Conservation (phyloP, 768 basidiomycete genomes). For the Amanita rubescens region DNA sequence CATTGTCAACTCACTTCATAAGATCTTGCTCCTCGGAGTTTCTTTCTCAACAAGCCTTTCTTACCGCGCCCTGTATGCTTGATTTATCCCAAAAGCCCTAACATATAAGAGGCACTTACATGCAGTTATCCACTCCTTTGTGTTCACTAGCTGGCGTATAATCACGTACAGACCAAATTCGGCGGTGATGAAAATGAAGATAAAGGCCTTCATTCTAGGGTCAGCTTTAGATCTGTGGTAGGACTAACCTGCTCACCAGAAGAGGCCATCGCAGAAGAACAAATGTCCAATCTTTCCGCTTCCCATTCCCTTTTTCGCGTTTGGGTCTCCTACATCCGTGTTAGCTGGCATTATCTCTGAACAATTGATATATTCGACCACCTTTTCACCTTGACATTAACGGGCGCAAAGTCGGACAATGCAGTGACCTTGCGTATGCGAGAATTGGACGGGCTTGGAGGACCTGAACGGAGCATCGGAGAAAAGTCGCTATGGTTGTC, state of each 20-base stretch:
- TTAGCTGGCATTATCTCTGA: conserved; percentile 2
- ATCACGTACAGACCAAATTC: conserved; percentile 86
- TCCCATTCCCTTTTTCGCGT: conserved; percentile 44
- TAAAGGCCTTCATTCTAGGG: conserved; percentile 48
- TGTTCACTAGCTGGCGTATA: conserved; percentile 88
- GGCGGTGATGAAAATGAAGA: conserved; percentile 73
- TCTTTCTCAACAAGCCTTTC: conserved; percentile 70
- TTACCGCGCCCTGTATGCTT: conserved; percentile 65
- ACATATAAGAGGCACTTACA: conserved; percentile 43
- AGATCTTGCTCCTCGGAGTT: conserved; percentile 62
- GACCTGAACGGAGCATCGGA: conserved; percentile 33
- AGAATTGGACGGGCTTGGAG: conserved; percentile 23
- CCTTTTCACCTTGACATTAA: conserved; percentile 79
- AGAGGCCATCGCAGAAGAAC: conserved; percentile 83
- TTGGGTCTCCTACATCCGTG: conserved; percentile 24
- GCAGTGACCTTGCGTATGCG: conserved; percentile 79
- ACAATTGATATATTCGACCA: conserved; percentile 18
- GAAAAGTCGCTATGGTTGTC: conserved; percentile 27
- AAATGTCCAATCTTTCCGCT: conserved; percentile 65
- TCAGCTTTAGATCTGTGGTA: neutral
- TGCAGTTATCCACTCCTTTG: conserved; percentile 88
- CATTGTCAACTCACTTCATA: conserved; percentile 49
- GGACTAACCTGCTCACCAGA: conserved; percentile 41
- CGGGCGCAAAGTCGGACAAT: conserved; percentile 83
- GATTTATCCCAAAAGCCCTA: conserved; percentile 2